Base-by-base conservation (phyloP, 495 filamentous ascomycete species). In the Aspergillus olivimuriae region DNA sequence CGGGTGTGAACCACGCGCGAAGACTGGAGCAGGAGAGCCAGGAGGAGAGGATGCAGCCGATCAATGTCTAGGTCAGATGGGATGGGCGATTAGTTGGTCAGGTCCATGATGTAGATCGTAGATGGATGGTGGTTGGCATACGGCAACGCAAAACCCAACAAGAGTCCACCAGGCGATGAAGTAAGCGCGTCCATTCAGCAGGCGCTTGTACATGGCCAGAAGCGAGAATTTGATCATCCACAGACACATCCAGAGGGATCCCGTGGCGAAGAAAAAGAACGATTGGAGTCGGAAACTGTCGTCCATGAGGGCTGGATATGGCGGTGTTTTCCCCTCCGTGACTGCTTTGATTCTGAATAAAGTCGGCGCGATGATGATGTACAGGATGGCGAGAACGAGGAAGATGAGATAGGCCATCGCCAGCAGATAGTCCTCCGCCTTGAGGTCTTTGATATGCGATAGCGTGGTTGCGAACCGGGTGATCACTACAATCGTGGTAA, bases 181-280 rank as follows among this genome's bases (percentile, higher is more conserved):
- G 7, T 47, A 53, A 4, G 35, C 21, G 12, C 34, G 46, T 4
- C 66, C 64, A 15, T 48, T 46, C 20, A 66, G 57, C 24, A 75
- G 44, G 12, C 58, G 50, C 39, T 56, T 58, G 43, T 70, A 75
- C 39, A 73, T 60, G 3, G 65, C 57, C 39, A 75, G 50, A 10
- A 75, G 57, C 2, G 59, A 65, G 20, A 67, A 56, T 47, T 75
- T 75, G 33, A 73, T 63, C 30, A 61, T 47, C 72, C 72, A 75
- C n/a, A 74, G 44, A 2, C 53, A 59, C 6, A 60, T 42, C 69
- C 72, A 74, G 45, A 73, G 60, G 21, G 69, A 52, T 11, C 66
- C 57, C 6, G 63, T 65, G 20, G 63, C 65, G 14, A 62, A 63
- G 32, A 74, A 73, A 39, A 68, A 68, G n/a, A 60, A 48, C 36